Percentiles rank a stretch among this genome's conserved stretches.
These are phyloP conservation scores for Wickerhamiella slavikovae DNA, from an alignment of 805 yeast species.

Conservation along the genomic window DNA sequence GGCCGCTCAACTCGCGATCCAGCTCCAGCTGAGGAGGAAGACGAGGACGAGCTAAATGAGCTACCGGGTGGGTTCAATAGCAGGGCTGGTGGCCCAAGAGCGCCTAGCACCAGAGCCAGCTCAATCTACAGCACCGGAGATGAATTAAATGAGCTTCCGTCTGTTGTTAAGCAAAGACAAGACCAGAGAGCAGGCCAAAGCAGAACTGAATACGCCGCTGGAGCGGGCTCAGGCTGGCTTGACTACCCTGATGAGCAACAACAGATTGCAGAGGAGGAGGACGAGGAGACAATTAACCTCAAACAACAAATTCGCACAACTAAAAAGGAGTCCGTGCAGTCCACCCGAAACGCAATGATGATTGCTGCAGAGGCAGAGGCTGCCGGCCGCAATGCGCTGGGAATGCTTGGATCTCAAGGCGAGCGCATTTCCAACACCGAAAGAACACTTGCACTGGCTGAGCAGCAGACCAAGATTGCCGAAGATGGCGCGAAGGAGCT, in stretches of 20 bases:
- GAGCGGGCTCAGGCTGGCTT: not conserved
- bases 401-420: slow-evolving; percentile 85
- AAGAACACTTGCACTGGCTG: slow-evolving; percentile 51
- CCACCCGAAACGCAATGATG: slow-evolving; percentile 64
- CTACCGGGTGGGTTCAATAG: slow-evolving; percentile 8
- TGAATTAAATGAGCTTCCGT: slow-evolving; percentile 4
- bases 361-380: slow-evolving; percentile 55
- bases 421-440: slow-evolving; percentile 70
- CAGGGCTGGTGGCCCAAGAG: not conserved
- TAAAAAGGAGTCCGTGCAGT: slow-evolving; percentile 69
- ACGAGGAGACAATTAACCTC: slow-evolving; percentile 73
- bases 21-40: slow-evolving; percentile 1
- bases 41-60: slow-evolving; percentile 8
- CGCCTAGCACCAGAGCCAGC: not conserved
- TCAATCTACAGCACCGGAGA: slow-evolving; percentile 1
- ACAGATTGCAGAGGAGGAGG: slow-evolving; percentile 24
- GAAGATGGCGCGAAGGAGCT: slow-evolving; percentile 67
- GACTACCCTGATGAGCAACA: slow-evolving; percentile 1
- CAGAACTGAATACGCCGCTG: too few relatives aligned
- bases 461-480: slow-evolving; percentile 63
- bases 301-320: slow-evolving; percentile 66
- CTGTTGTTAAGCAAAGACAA: not conserved
- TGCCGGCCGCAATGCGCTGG: slow-evolving; percentile 63
- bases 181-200: not conserved
- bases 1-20: slow-evolving; percentile 1